phyloP scores from a whole-genome alignment of 768 basidiomycete species.

The Kwoniella sp. region DNA sequence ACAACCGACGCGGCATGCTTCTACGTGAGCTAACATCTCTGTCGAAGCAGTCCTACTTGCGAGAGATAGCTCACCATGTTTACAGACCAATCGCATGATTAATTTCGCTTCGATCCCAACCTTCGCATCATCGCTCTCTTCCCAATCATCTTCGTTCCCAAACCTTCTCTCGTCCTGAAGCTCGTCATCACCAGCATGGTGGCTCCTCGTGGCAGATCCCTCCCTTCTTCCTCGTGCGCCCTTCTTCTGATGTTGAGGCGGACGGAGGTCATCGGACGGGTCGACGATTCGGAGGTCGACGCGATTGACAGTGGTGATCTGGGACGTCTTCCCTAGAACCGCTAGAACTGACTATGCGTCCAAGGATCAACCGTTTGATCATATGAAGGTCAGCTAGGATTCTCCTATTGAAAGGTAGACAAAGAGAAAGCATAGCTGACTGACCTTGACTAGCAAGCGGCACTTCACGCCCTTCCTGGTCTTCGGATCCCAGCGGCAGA shows the following conservation, averaged over 20 bases:
- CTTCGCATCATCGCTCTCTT: conserved; percentile 31
- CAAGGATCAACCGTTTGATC: no score
- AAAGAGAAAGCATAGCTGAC: conserved; percentile 19
- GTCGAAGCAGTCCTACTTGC: neutral
- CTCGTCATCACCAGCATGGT: neutral
- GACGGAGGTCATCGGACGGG: conserved; percentile 26
- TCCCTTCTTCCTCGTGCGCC: conserved; percentile 3
- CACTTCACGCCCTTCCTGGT: conserved; percentile 48
- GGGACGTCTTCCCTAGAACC: conserved; percentile 43
- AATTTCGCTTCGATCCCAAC: conserved; percentile 34
- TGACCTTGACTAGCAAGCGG: conserved; percentile 51
- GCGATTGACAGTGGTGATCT: conserved; percentile 41
- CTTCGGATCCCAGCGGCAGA: conserved; percentile 40
- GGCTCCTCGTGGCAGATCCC: neutral
- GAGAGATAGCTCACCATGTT: conserved; percentile 47
- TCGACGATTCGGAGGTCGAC: conserved; percentile 45
- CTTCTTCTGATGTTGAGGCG: conserved; percentile 8
- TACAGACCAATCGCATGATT: conserved; percentile 52
- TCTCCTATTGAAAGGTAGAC: no score
- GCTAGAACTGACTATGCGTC: conserved; percentile 52
- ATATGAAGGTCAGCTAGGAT: neutral
- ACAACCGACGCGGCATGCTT: conserved; percentile 19
- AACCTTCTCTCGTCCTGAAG: conserved; percentile 17
- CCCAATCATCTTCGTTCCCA: conserved; percentile 32
- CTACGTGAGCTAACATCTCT: neutral